Conservation (phyloP, 148 eudicot genomes). For the Fagopyrum homotropicum region DNA sequence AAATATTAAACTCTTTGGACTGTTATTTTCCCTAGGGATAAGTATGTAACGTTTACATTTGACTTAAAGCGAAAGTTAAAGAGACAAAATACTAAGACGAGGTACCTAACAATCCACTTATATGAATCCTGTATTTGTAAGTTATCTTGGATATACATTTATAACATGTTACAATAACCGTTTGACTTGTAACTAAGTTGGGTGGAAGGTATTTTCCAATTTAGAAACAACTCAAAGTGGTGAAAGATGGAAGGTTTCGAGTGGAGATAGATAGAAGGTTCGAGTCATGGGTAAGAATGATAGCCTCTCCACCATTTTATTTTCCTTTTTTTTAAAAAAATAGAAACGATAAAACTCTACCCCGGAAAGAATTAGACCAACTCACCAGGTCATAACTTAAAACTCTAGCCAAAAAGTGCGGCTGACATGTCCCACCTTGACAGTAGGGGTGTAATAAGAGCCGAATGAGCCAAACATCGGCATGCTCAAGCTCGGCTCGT, state of each 20-base stretch:
- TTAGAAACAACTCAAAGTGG: slow-evolving; percentile 6
- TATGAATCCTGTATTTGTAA: slow-evolving; percentile 1
- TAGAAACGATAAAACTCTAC: too few species aligned
- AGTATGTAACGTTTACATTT: slow-evolving; percentile 1
- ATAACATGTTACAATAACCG: neutral
- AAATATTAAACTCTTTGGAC: neutral
- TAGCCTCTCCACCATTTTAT: neutral
- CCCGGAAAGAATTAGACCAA: too few species aligned
- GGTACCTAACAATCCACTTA: slow-evolving; percentile 13
- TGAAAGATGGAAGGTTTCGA: neutral
- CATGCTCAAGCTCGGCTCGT: too few species aligned
- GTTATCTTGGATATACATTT: slow-evolving; percentile 2
- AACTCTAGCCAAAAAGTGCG: too few species aligned
- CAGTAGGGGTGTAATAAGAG: too few species aligned
- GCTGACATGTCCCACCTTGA: too few species aligned
- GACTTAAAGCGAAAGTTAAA: slow-evolving; percentile 14
- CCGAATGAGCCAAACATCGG: too few species aligned
- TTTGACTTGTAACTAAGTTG: neutral
- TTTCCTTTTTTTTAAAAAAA: too few species aligned
- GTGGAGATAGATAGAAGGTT: neutral
- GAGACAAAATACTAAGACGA: slow-evolving; percentile 5
- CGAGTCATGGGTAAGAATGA: neutral
- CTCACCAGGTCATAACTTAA: too few species aligned
- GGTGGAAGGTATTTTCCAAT: neutral
- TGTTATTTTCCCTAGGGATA: slow-evolving; percentile 6